Percentiles rank a stretch among this genome's conserved stretches.
phyloP scores from a whole-genome alignment of 2,329 filamentous ascomycete genomes.

The Fusarium setosum region DNA sequence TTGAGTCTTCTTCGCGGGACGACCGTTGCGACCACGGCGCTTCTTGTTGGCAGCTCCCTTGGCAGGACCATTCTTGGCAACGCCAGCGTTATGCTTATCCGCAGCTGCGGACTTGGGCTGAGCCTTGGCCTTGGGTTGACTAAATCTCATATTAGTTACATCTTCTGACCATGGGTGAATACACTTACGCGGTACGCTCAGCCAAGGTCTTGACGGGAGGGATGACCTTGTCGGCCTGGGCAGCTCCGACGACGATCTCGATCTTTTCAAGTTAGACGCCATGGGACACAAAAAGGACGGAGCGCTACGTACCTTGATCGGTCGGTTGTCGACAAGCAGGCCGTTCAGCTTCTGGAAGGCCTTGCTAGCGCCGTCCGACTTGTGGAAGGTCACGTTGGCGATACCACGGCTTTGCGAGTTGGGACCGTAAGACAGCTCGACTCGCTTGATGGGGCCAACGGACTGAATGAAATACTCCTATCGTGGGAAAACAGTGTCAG shows the following conservation, averaged over 20 bases:
- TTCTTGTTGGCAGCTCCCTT: conserved; percentile 62
- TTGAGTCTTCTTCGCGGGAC: conserved; percentile 85
- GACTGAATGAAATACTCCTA: conserved; percentile 97
- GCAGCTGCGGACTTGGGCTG: conserved; percentile 85
- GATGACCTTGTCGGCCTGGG: conserved; percentile 74
- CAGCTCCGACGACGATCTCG: conserved; percentile 88
- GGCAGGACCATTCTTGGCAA: conserved; percentile 53
- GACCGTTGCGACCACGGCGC: conserved; percentile 65
- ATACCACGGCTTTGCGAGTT: conserved; percentile 92
- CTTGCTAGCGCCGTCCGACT: conserved; percentile 83
- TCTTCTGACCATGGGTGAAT: background rate
- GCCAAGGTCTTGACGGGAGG: conserved; percentile 77
- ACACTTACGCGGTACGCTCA: conserved; percentile 80
- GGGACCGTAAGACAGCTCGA: conserved; percentile 92
- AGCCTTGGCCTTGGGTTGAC: conserved; percentile 46
- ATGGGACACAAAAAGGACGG: background rate
- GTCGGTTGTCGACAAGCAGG: conserved; percentile 87
- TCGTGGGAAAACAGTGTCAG: conserved; percentile 73
- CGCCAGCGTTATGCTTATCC: conserved; percentile 72
- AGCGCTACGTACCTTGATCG: conserved; percentile 80
- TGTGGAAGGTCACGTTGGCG: conserved; percentile 88
- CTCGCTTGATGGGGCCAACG: conserved; percentile 90
- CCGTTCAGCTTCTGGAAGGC: conserved; percentile 88
- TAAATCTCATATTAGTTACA: conserved; percentile 31
- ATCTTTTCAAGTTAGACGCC: conserved; percentile 67